Evolutionary conservation across 352 stramenopile species (phyloP).

Genomic region (Pythium guiyangense): DNA sequence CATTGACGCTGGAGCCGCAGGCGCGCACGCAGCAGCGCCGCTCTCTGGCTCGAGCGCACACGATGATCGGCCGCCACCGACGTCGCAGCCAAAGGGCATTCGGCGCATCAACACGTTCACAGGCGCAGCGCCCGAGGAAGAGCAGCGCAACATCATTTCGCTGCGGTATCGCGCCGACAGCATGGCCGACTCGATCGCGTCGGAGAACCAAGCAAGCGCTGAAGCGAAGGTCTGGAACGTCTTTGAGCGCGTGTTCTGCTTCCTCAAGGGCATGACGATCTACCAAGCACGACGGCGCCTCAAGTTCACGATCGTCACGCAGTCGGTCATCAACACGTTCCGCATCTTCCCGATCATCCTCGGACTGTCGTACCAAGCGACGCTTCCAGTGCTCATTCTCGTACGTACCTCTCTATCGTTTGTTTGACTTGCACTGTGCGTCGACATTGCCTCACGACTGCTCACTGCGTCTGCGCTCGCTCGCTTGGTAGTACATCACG

Average conservation of each 20-base stretch:
- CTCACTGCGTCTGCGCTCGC: background rate
- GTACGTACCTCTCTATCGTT: slow-evolving; percentile 22
- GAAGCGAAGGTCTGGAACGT: slow-evolving; percentile 76
- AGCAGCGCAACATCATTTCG: slow-evolving; percentile 86
- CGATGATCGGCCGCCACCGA: slow-evolving; percentile 10
- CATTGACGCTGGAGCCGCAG: slow-evolving; percentile 11
- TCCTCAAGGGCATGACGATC: slow-evolving; percentile 87
- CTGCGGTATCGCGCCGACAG: slow-evolving; percentile 80
- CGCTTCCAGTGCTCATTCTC: slow-evolving; percentile 78
- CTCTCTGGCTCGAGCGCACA: slow-evolving; percentile 5
- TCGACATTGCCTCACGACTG: background rate
- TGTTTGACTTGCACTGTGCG: background rate
- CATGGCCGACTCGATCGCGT: slow-evolving; percentile 79
- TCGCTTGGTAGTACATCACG: slow-evolving; percentile 54
- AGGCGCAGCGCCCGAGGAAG: slow-evolving; percentile 47
- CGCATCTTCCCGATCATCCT: slow-evolving; percentile 86
- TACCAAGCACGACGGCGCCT: slow-evolving; percentile 75
- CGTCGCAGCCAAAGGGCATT: slow-evolving; percentile 28
- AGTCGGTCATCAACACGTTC: slow-evolving; percentile 75
- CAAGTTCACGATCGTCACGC: slow-evolving; percentile 87
- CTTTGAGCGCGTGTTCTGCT: slow-evolving; percentile 84
- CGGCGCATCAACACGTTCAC: slow-evolving; percentile 74
- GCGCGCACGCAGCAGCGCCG: background rate
- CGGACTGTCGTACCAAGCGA: slow-evolving; percentile 79
- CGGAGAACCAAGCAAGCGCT: slow-evolving; percentile 44